phyloP scores from a whole-genome alignment of 2,329 filamentous ascomycete genomes.

The Fusarium subtropicale region DNA sequence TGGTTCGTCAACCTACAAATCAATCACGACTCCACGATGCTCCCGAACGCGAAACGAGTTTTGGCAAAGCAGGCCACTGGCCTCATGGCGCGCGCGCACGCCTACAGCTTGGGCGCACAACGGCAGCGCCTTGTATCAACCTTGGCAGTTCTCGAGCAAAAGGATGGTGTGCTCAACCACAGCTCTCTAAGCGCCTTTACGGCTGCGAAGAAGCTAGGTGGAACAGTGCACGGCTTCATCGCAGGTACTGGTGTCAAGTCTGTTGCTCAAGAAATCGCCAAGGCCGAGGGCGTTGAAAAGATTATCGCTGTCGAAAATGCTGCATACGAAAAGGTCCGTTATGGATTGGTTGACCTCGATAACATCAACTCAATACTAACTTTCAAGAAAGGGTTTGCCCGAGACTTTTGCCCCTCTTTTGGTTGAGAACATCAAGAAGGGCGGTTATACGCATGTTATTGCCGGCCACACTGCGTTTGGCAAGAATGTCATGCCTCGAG shows the following conservation, averaged over 20 bases:
- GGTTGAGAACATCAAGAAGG: slow-evolving; percentile 96
- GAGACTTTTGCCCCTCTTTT: slow-evolving; percentile 95
- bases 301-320: slow-evolving; percentile 88
- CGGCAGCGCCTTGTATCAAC: slow-evolving; percentile 77
- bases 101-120: slow-evolving; percentile 47
- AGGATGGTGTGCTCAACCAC: slow-evolving; percentile 85
- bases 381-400: slow-evolving; percentile 74
- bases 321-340: slow-evolving; percentile 86
- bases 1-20: slow-evolving; percentile 29
- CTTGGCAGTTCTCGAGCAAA: slow-evolving; percentile 91
- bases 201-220: slow-evolving; percentile 87
- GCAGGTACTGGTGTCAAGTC: slow-evolving; percentile 82
- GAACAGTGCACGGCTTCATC: slow-evolving; percentile 85
- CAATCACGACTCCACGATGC: slow-evolving; percentile 46
- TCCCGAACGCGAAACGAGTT: slow-evolving; percentile 48
- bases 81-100: slow-evolving; percentile 45
- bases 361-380: slow-evolving; percentile 19
- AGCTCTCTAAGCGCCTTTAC: slow-evolving; percentile 87
- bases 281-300: slow-evolving; percentile 91
- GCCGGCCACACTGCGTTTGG: slow-evolving; percentile 94
- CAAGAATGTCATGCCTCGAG: slow-evolving; percentile 91
- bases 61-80: slow-evolving; percentile 45
- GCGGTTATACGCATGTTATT: slow-evolving; percentile 91
- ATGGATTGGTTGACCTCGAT: not conserved
- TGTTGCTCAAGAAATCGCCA: slow-evolving; percentile 85